A percentile compares a stretch with the other conserved stretches of the same genome.
Conservation (phyloP, 768 basidiomycete species). For the Serendipita sp. region DNA sequence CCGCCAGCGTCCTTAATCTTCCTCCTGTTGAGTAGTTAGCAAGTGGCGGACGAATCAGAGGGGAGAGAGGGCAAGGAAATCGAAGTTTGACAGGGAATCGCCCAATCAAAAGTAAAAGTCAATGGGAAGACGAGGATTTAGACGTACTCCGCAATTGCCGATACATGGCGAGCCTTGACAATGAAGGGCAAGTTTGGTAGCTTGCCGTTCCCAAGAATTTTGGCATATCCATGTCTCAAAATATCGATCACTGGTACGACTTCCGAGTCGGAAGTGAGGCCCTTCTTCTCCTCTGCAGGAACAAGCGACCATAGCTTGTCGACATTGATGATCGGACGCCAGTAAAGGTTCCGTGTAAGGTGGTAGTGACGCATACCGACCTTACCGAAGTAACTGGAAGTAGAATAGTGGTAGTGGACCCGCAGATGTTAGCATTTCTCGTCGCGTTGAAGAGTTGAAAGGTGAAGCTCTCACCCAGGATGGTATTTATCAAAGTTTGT, state of each 20-base stretch:
- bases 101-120: not conserved
- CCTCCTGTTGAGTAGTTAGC: conserved; percentile 20
- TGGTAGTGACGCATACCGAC: conserved; percentile 99
- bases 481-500: conserved; percentile 99
- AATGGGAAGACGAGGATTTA: conserved; percentile 15
- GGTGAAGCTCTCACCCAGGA: conserved; percentile 35
- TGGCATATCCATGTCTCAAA: conserved; percentile 68
- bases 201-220: conserved; percentile 90
- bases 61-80: not conserved
- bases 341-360: conserved; percentile 74
- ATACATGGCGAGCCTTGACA: conserved; percentile 95
- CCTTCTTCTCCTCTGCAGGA: conserved; percentile 68
- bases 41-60: not conserved
- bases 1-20: conserved; percentile 92
- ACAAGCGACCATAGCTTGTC: conserved; percentile 94
- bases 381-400: conserved; percentile 87
- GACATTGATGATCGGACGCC: conserved; percentile 95
- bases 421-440: not conserved
- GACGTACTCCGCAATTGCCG: conserved; percentile 62
- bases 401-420: too few species aligned
- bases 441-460: not conserved
- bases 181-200: conserved; percentile 88
- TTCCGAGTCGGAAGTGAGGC: conserved; percentile 52
- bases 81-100: conserved; percentile 17
- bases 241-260: conserved; percentile 93